These are phyloP conservation scores for Solanum raphanifolium DNA, from an alignment of 257 asterid genomes.

Conservation along the genomic window DNA sequence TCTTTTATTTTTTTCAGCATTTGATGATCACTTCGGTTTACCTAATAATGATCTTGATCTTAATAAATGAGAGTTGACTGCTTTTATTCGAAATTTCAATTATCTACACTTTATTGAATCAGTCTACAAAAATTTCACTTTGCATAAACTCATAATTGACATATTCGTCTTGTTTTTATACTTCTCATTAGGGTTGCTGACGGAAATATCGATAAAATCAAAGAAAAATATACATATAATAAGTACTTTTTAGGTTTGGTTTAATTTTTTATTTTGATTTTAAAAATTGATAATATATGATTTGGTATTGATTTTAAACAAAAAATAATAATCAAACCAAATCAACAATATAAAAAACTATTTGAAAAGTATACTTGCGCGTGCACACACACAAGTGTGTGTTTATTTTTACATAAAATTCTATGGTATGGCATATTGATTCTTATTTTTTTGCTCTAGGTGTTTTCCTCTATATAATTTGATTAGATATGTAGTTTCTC, in stretches of 20 bases:
- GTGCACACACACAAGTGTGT: not conserved
- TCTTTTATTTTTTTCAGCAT: not conserved
- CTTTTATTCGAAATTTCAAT: not conserved
- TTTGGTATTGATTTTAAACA: not conserved
- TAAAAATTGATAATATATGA: not conserved
- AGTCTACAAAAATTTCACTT: not conserved
- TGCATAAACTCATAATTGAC: not conserved
- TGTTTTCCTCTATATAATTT: not conserved
- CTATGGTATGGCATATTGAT: not conserved
- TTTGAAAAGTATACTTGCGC: not conserved
- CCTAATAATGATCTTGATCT: not conserved
- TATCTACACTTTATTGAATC: not conserved
- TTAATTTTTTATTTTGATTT: too few species aligned
- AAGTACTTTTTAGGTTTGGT: too few species aligned
- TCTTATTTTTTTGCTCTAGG: not conserved
- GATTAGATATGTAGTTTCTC: not conserved
- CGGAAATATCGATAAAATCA: not conserved
- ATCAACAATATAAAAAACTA: not conserved
- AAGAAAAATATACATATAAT: too few species aligned
- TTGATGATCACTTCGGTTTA: not conserved
- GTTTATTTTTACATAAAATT: not conserved
- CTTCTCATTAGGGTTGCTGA: not conserved
- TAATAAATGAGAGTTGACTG: not conserved
- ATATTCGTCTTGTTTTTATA: not conserved
- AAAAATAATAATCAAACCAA: not conserved